A percentile compares a stretch with the other conserved stretches of the same genome.
phyloP scores from a whole-genome alignment of 495 filamentous ascomycete genomes.

The Penicillium malachiteum region DNA sequence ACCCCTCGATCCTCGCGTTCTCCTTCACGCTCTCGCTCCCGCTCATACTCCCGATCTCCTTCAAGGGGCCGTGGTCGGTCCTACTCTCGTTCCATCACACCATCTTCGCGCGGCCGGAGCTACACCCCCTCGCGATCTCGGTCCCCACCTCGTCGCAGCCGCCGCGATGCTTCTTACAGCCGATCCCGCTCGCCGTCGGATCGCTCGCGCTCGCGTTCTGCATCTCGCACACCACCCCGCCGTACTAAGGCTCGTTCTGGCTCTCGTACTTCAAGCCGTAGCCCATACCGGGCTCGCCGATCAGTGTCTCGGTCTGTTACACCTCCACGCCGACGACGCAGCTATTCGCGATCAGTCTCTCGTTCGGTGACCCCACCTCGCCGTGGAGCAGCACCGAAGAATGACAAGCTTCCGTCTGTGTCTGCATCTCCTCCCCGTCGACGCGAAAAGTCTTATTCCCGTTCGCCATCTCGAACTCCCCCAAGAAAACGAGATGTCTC shows the following conservation, averaged over 20 bases:
- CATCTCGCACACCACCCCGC: constrained; percentile 31
- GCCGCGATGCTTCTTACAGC: background rate
- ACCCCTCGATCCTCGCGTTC: constrained; percentile 39
- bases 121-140: constrained; percentile 18
- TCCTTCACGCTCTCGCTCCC: constrained; percentile 39
- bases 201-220: constrained; percentile 30
- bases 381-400: constrained; percentile 10
- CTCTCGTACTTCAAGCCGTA: constrained; percentile 32
- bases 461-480: constrained; percentile 30
- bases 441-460: constrained; percentile 22
- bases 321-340: constrained; percentile 32
- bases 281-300: constrained; percentile 26
- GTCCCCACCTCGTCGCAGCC: background rate
- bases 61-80: constrained; percentile 43
- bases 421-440: constrained; percentile 34
- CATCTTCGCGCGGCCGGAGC: constrained; percentile 40
- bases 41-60: constrained; percentile 42
- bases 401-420: constrained; percentile 20
- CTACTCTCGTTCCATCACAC: constrained; percentile 38
- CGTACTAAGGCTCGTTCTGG: constrained; percentile 28
- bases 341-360: constrained; percentile 33
- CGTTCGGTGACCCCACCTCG: constrained; percentile 37
- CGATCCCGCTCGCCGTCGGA: constrained; percentile 1
- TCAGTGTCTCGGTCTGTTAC: constrained; percentile 36
- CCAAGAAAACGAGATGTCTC: constrained; percentile 19